Percentiles rank a stretch among this genome's conserved stretches.
Conservation (phyloP, 2,329 filamentous ascomycete species). For the Pseudomassariella vexata region DNA sequence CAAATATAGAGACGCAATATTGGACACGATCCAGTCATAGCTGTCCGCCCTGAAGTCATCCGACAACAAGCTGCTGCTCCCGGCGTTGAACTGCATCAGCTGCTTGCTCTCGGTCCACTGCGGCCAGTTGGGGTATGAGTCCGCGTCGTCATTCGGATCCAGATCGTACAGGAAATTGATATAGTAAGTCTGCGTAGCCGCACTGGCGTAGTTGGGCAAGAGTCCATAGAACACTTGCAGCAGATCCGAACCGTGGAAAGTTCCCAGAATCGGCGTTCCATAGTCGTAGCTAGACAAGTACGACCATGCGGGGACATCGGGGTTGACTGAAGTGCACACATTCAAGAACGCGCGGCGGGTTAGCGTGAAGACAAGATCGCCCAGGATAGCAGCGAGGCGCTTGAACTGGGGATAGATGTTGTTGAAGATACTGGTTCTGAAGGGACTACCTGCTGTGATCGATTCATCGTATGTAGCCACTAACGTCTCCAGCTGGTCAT, state of each 20-base stretch:
- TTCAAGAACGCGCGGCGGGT: conserved; percentile 60
- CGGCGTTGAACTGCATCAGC: conserved; percentile 41
- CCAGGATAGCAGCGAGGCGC: conserved; percentile 67
- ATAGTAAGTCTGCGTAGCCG: conserved; percentile 62
- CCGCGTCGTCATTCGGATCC: conserved; percentile 57
- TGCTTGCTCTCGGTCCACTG: conserved; percentile 43
- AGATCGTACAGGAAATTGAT: conserved; percentile 64
- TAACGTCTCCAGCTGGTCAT: conserved; percentile 44
- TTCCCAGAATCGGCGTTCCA: conserved; percentile 67
- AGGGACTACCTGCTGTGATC: conserved; percentile 59
- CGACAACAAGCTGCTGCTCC: conserved; percentile 22
- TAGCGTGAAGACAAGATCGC: conserved; percentile 71
- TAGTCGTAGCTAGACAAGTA: conserved; percentile 70
- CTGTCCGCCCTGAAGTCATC: conserved; percentile 31
- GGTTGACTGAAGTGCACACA: conserved; percentile 36
- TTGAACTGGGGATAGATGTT: conserved; percentile 74
- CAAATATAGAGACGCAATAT: conserved; percentile 11
- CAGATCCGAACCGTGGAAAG: conserved; percentile 68
- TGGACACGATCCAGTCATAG: conserved; percentile 14
- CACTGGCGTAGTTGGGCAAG: conserved; percentile 54
- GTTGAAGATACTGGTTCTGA: conserved; percentile 63
- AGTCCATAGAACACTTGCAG: conserved; percentile 64
- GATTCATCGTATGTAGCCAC: conserved; percentile 58
- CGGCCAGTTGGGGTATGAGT: conserved; percentile 25
- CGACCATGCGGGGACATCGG: conserved; percentile 62